Base-by-base conservation (phyloP, 2,329 filamentous ascomycete species). In the Colletotrichum incanum region DNA sequence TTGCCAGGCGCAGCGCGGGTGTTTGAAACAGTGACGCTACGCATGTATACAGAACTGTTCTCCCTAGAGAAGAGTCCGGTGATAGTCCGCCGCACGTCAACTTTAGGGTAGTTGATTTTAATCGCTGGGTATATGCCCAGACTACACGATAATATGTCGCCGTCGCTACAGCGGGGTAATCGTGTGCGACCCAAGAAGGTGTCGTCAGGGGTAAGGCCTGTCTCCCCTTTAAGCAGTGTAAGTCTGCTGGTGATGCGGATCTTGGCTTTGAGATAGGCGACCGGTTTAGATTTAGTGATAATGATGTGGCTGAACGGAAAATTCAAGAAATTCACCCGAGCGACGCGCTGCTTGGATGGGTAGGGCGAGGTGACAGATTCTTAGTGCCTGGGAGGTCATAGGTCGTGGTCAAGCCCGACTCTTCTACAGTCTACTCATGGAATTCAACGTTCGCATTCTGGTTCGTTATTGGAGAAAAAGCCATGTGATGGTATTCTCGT, bases 181-280 rank as follows among this genome's bases (percentile, higher is more conserved):
- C 77, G 82, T 1, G 86, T 85, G 67, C 88, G 88, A 4, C 90
- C 90, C 65, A 92, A 82, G 79, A 92, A 92, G 12, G 85, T 85
- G 3, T 89, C 88, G 77, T 93, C 91, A n/a, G 92, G 85, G 0
- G 88, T 91, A 8, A 92, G 82, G 5, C 89, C 88, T 0, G 85
- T 84, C 1, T 84, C 84, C 5, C 90, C 90, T 60, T 83, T 82
- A 23, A 91, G 85, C 8, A 92, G 82, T 0, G 88, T 88, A 52
- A 91, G 83, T 73, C 85, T 86, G 76, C 86, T 89, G 20, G 79
- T 82, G 78, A 92, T 92, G 62, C 83, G 84, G 50, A 92, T 79
- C 63, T 85, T 84, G 18, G 89, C 89, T 72, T 88, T 87, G 65
- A 92, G 85, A 80, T 90, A 91, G 1, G 90, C 90, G 3, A 83